Evolutionary conservation across 2,329 filamentous ascomycete species (phyloP).

Genomic region (Calonectria ilicicola): DNA sequence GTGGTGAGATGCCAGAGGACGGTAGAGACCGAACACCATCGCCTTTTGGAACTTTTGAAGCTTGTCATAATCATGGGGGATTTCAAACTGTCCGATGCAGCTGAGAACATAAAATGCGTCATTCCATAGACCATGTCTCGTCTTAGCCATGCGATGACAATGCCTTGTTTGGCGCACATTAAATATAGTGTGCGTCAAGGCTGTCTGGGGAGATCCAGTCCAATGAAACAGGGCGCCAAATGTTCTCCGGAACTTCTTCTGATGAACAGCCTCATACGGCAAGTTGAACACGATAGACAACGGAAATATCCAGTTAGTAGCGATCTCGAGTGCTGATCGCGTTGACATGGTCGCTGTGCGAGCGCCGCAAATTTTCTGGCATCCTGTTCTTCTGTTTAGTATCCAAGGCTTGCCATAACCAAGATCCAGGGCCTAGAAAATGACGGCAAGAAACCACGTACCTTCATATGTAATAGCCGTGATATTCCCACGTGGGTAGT

Average conservation of each 20-base stretch:
- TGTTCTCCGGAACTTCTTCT: slow-evolving; percentile 10
- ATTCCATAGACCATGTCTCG: slow-evolving; percentile 13
- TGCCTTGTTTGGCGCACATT: slow-evolving; percentile 15
- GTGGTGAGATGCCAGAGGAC: background rate
- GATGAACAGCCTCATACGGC: slow-evolving; percentile 10
- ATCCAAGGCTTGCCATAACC: background rate
- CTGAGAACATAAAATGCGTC: slow-evolving; percentile 17
- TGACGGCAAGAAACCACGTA: background rate
- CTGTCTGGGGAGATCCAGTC: slow-evolving; percentile 14
- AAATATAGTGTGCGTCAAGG: slow-evolving; percentile 15
- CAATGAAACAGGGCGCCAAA: slow-evolving; percentile 9
- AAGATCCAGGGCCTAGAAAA: background rate
- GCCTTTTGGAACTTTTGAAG: slow-evolving; percentile 1
- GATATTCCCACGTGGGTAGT: background rate
- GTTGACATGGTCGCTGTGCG: slow-evolving; percentile 6
- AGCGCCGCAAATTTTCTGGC: background rate
- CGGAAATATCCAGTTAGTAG: slow-evolving; percentile 16
- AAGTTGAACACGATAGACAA: slow-evolving; percentile 13
- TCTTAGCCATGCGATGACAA: slow-evolving; percentile 19
- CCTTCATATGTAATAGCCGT: background rate
- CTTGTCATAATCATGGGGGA: background rate
- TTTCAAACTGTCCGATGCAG: slow-evolving; percentile 14
- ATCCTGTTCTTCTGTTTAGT: background rate
- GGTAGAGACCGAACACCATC: slow-evolving; percentile 4
- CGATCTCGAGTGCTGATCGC: slow-evolving; percentile 11